Percentiles rank a stretch among this genome's conserved stretches.
These are phyloP conservation scores for Diplogelasinospora grovesii DNA, from an alignment of 495 filamentous ascomycete species.

Conservation along the genomic window DNA sequence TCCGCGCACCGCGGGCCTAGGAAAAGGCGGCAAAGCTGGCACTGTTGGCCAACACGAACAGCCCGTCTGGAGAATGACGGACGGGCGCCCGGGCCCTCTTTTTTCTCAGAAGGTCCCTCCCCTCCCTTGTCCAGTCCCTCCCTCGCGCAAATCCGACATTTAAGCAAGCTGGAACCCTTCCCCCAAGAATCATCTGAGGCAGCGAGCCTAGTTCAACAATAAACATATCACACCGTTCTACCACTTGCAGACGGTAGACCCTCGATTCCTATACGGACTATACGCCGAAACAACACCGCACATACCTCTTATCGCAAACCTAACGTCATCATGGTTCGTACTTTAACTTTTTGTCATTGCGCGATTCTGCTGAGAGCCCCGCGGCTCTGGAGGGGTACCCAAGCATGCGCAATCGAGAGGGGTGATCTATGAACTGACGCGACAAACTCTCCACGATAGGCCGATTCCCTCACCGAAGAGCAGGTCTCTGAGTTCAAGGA, in stretches of 20 bases:
- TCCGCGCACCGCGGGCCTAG: constrained; percentile 2
- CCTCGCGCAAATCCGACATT: constrained; percentile 7
- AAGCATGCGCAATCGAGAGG: constrained; percentile 2
- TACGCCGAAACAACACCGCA: too few species aligned
- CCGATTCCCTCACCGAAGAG: constrained; percentile 94
- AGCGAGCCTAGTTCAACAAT: too few species aligned
- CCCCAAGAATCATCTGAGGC: background rate
- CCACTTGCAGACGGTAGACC: too few species aligned
- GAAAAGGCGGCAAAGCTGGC: constrained; percentile 9
- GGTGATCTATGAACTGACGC: constrained; percentile 19
- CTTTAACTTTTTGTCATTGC: background rate
- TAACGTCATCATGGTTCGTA: background rate
- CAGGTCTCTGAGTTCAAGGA: constrained; percentile 99
- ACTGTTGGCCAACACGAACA: too few species aligned
- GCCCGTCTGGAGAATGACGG: too few species aligned
- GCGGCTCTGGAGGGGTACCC: constrained; percentile 22
- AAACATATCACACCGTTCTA: too few species aligned
- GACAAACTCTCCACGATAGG: constrained; percentile 41
- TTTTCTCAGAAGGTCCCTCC: too few species aligned
- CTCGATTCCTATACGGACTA: too few species aligned
- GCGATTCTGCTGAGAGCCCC: constrained; percentile 13
- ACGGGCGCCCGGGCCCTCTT: constrained; percentile 2
- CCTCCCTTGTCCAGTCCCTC: too few species aligned
- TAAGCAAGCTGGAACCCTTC: constrained; percentile 1
- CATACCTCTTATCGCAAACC: too few species aligned